Base-by-base conservation (phyloP, 1,284 basidiomycete species). In the Heliocybe sulcata region DNA sequence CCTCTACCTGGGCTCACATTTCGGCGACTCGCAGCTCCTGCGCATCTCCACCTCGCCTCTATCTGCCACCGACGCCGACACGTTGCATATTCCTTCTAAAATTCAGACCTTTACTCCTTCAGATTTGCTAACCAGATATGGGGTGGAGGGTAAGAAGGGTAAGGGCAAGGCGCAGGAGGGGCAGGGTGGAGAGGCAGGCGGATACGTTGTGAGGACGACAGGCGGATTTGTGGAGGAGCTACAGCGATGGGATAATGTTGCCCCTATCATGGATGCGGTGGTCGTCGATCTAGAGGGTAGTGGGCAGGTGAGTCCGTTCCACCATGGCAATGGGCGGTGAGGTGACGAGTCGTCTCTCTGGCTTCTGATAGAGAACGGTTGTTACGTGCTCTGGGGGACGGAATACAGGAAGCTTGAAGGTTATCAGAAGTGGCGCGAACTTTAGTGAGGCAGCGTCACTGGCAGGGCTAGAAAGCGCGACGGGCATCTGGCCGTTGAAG, bases 361-460 rank as follows among this genome's bases (percentile, higher is more conserved):
- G n/a, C n/a, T n/a, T n/a, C n/a, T n/a, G n/a, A n/a, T 64, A 91
- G 85, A 81, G 81, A 12, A 85, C 94, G 65, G 80, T 98, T 49
- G 82, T 98, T 2, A 90, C 94, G 0, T 94, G 92, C 59, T 96
- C 94, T 1, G 96, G 96, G 1, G 88, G 86, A 0, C 80, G 81
- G 19, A 92, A 85, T 58, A 82, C 84, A 0, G 94, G 95, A 6
- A 87, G 88, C 10, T 66, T 99, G 9, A 85, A 92, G 35, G 70
- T 95, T 25, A 80, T 98, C 9, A 78, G 92, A 56, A 93, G 86
- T 58, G 95, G 95, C 2, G 93, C 92, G 0, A 89, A 92, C 55
- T 83, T 96, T 62, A 77, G 84, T 53, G 85, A 90, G 60, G 61
- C 83, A 3, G 82, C 86, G 0, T 68, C 69, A 23, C 63, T 93